These are phyloP conservation scores for Artemisia annua DNA, from an alignment of 129 eudicot species.

Conservation along the genomic window DNA sequence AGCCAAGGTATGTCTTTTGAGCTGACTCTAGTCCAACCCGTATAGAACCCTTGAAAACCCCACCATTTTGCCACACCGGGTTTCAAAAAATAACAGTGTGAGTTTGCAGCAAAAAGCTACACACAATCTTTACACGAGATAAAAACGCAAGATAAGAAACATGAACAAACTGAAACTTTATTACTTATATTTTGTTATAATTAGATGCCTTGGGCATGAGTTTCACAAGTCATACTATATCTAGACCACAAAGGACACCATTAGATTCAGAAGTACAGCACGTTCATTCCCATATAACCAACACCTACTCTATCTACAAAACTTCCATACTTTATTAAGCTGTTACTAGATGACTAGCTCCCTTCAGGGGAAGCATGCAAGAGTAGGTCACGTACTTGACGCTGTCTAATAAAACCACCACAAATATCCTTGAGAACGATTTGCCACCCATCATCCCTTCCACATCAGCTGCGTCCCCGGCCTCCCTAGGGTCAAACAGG, in stretches of 20 bases:
- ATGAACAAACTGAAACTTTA: background rate
- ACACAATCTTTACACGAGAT: too few relatives aligned
- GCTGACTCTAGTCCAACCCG: too few relatives aligned
- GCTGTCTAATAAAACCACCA: slow-evolving; percentile 91
- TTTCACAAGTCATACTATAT: slow-evolving; percentile 10
- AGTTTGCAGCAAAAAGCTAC: too few relatives aligned
- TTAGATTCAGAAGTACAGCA: slow-evolving; percentile 16
- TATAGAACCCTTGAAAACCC: too few relatives aligned
- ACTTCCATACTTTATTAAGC: slow-evolving; percentile 34
- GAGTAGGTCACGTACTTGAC: slow-evolving; percentile 97
- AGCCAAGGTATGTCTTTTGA: too few relatives aligned
- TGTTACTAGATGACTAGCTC: slow-evolving; percentile 68
- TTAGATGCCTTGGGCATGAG: slow-evolving; percentile 14
- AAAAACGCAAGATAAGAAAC: background rate
- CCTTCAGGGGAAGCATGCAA: slow-evolving; percentile 86
- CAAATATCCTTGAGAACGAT: slow-evolving; percentile 80
- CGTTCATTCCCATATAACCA: background rate
- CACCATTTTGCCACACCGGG: too few relatives aligned
- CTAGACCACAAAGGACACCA: slow-evolving; percentile 21
- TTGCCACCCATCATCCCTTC: slow-evolving; percentile 63
- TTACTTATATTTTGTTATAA: slow-evolving; percentile 22
- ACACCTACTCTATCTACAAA: slow-evolving; percentile 27
- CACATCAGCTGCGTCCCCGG: slow-evolving; percentile 64
- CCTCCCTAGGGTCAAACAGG: slow-evolving; percentile 90
- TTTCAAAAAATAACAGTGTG: too few relatives aligned